Evolutionary conservation across 1,284 basidiomycete genomes (phyloP).

Genomic region (Ganoderma lucidum): DNA sequence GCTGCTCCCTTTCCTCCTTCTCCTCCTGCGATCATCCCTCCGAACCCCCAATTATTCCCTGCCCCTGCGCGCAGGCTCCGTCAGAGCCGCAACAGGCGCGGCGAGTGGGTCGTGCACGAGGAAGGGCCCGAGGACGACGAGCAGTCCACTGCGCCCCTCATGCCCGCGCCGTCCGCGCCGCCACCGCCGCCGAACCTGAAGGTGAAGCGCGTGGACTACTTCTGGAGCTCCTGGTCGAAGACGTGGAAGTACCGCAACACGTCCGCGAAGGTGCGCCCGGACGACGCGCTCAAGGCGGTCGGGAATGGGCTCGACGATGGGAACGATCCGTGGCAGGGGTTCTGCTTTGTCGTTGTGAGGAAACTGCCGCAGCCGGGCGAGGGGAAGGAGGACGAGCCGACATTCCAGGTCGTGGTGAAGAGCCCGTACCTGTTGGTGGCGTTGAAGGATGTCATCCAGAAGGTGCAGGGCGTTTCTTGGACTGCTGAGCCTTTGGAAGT

Average conservation of each 20-base stretch:
- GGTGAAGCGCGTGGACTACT: constrained; percentile 63
- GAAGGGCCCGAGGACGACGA: constrained; percentile 14
- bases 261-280: constrained; percentile 56
- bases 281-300: constrained; percentile 49
- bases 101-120: constrained; percentile 12
- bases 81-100: constrained; percentile 2
- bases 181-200: constrained; percentile 55
- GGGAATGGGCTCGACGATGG: constrained; percentile 40
- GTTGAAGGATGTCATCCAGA: constrained; percentile 60
- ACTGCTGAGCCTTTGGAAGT: constrained; percentile 60
- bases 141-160: constrained; percentile 1
- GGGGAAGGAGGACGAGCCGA: constrained; percentile 45
- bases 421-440: constrained; percentile 62
- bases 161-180: constrained; percentile 38
- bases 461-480: constrained; percentile 65
- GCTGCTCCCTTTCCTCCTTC: background rate
- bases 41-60: background rate
- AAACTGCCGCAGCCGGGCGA: constrained; percentile 45
- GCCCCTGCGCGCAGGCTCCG: background rate
- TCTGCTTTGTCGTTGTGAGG: constrained; percentile 20
- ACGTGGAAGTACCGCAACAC: constrained; percentile 65
- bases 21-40: background rate
- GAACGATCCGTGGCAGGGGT: constrained; percentile 57
- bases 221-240: constrained; percentile 62
- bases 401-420: constrained; percentile 61